phyloP scores from a whole-genome alignment of 176 grass and related monocot species.

The Calamus simplicifolius region DNA sequence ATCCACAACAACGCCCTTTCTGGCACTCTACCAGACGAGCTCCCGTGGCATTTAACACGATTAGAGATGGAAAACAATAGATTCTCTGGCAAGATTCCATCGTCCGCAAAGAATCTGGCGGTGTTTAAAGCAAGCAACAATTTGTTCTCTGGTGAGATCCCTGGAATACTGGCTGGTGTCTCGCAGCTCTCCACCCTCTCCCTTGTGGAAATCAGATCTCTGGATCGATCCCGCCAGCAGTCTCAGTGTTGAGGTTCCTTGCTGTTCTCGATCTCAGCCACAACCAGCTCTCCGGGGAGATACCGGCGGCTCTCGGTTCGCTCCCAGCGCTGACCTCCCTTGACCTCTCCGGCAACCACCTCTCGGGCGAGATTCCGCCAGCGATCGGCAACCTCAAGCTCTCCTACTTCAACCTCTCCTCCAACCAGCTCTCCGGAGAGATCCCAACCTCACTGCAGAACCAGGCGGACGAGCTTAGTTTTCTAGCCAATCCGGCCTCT shows the following conservation, averaged over 20 bases:
- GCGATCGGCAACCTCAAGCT: conserved; percentile 31
- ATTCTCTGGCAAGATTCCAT: conserved; percentile 34
- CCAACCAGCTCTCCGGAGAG: conserved; percentile 41
- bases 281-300: conserved; percentile 31
- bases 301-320: conserved; percentile 34
- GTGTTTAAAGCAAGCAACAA: conserved; percentile 30
- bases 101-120: neutral
- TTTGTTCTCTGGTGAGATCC: conserved; percentile 13
- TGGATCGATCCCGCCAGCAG: conserved; percentile 21
- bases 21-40: conserved; percentile 22
- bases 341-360: conserved; percentile 54
- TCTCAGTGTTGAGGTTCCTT: conserved; percentile 3
- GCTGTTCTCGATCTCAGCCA: conserved; percentile 23
- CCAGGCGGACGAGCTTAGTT: conserved; percentile 14
- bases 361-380: conserved; percentile 35
- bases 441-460: conserved; percentile 30
- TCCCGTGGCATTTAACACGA: conserved; percentile 17
- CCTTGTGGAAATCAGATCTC: conserved; percentile 31
- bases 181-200: conserved; percentile 7
- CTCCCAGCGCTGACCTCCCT: conserved; percentile 28
- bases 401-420: conserved; percentile 45
- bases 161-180: conserved; percentile 1
- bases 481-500: conserved; percentile 39
- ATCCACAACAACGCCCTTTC: conserved; percentile 42
- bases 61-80: conserved; percentile 37